Percentiles rank a stretch among this genome's conserved stretches.
These are phyloP conservation scores for Corymbia calophylla DNA, from an alignment of 441 rosid genomes.

Conservation along the genomic window DNA sequence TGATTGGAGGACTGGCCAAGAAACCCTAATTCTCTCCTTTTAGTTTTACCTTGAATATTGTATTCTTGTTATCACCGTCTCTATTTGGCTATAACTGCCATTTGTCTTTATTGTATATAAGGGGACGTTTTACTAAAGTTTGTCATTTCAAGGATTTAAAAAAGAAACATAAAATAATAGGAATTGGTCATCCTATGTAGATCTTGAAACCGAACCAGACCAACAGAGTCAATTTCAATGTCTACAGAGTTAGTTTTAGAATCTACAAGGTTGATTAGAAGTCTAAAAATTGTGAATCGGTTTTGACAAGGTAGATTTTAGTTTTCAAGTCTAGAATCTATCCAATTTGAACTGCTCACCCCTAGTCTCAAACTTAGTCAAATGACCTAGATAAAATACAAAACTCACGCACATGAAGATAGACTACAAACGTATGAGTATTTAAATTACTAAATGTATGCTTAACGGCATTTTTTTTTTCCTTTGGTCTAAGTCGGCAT, in stretches of 20 bases:
- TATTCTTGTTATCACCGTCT: not conserved
- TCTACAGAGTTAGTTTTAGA: no score
- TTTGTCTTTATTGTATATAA: not conserved
- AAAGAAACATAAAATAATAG: not conserved
- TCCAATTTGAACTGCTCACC: not conserved
- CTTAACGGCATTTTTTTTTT: not conserved
- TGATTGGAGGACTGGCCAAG: not conserved
- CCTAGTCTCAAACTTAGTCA: not conserved
- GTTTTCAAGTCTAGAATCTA: no score
- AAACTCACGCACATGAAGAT: not conserved
- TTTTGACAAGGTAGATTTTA: no score
- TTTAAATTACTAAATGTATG: not conserved
- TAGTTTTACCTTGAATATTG: not conserved
- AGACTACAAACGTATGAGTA: not conserved
- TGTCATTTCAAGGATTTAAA: not conserved
- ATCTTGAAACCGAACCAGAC: fast-evolving
- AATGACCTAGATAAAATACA: not conserved
- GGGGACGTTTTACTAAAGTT: not conserved
- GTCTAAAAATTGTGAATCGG: no score
- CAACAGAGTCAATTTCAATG: fast-evolving
- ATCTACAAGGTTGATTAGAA: not conserved
- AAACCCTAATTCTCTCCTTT: not conserved
- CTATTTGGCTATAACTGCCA: not conserved
- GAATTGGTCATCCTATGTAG: fast-evolving
- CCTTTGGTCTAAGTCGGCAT: not conserved